Conservation (phyloP, 1,139 yeast genomes). For the Geotrichum histeridarum region DNA sequence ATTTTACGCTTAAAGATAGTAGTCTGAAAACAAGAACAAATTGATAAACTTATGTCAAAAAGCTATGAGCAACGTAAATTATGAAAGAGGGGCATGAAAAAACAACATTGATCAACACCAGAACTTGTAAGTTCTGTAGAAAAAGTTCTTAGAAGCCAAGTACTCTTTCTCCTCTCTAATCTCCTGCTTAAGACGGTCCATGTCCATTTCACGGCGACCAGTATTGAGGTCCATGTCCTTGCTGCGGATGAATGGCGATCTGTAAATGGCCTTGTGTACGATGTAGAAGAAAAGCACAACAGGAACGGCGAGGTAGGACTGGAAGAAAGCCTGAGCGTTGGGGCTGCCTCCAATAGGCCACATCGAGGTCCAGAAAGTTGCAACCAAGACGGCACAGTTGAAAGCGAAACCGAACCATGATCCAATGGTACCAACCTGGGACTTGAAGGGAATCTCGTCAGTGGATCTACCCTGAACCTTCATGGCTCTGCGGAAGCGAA, state of each 20-base stretch:
- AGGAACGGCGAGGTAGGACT: slow-evolving; percentile 51
- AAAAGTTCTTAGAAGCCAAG: slow-evolving; percentile 37
- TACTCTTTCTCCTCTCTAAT: slow-evolving; percentile 43
- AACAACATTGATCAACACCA: slow-evolving; percentile 40
- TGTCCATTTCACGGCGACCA: slow-evolving; percentile 53
- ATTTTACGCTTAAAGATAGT: too few species aligned
- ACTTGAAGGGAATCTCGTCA: slow-evolving; percentile 61
- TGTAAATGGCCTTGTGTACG: slow-evolving; percentile 48
- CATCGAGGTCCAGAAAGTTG: slow-evolving; percentile 78
- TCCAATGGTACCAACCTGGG: slow-evolving; percentile 68
- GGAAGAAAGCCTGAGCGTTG: slow-evolving; percentile 45
- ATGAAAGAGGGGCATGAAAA: too few species aligned
- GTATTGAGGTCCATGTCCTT: slow-evolving; percentile 44
- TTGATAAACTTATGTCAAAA: too few species aligned
- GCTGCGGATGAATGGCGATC: slow-evolving; percentile 40
- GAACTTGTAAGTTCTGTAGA: slow-evolving; percentile 38
- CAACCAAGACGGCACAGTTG: slow-evolving; percentile 60
- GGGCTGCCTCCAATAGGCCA: slow-evolving; percentile 55
- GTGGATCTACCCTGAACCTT: slow-evolving; percentile 56
- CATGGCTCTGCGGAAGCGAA: slow-evolving; percentile 76
- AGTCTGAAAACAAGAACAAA: too few species aligned
- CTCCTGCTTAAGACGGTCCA: slow-evolving; percentile 49
- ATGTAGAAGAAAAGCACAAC: slow-evolving; percentile 47
- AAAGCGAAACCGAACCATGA: slow-evolving; percentile 60
- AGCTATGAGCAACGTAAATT: too few species aligned